Conservation (phyloP, 345 rosid species). For the Syzygium oleosum region DNA sequence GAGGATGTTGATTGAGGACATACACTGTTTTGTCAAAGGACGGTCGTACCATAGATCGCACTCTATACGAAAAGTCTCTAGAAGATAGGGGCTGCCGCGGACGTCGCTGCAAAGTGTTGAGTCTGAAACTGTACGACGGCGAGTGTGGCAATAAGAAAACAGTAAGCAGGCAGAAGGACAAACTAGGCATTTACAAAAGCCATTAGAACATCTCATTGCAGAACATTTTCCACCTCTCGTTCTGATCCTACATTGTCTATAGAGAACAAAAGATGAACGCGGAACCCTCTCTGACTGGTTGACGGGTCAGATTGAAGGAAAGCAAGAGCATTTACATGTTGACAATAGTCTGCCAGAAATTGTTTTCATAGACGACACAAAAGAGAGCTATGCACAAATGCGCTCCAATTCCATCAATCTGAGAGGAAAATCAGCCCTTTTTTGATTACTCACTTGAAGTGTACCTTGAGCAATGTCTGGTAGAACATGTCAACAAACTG, state of each 20-base stretch:
- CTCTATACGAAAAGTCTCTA: neutral
- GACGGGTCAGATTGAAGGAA: neutral
- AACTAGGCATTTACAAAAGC: neutral
- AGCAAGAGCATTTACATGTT: neutral
- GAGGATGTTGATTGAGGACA: neutral
- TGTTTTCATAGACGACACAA: neutral
- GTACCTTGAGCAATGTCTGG: conserved; percentile 42
- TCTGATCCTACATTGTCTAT: neutral
- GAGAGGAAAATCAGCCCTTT: neutral
- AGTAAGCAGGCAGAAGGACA: neutral
- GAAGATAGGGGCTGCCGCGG: neutral
- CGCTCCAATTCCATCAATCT: neutral
- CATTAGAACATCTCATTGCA: neutral
- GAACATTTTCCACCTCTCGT: neutral
- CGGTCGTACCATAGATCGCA: neutral
- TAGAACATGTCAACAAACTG: conserved; percentile 56
- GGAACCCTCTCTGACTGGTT: neutral
- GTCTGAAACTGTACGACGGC: neutral
- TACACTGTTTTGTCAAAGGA: neutral
- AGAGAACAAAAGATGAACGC: neutral
- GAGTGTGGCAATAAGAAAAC: neutral
- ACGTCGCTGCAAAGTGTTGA: neutral
- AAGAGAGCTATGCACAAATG: neutral
- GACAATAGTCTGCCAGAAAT: neutral
- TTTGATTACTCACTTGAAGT: conserved; percentile 24